phyloP scores from a whole-genome alignment of 1,139 yeast species.

The Candida dubliniensis region DNA sequence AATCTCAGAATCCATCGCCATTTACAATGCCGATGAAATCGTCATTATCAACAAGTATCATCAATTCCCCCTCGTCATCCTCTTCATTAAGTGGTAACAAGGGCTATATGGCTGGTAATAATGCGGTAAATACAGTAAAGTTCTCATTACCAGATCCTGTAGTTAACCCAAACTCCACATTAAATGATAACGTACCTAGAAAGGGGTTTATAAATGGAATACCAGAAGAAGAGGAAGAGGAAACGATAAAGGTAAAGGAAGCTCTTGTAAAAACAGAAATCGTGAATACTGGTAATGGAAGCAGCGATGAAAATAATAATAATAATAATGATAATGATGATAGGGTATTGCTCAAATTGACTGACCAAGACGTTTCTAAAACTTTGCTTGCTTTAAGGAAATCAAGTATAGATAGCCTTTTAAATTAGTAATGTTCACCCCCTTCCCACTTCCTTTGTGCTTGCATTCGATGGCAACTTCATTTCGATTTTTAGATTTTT shows the following conservation, averaged over 20 bases:
- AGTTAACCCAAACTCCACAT: slow-evolving; percentile 17
- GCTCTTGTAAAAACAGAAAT: no score
- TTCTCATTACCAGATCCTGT: slow-evolving; percentile 48
- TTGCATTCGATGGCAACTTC: no score
- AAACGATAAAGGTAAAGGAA: background rate
- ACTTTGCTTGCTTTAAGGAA: slow-evolving; percentile 45
- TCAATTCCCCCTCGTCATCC: slow-evolving; percentile 1
- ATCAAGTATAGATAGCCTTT: slow-evolving; percentile 43
- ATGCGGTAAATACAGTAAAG: slow-evolving; percentile 9
- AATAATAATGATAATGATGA: slow-evolving; percentile 6
- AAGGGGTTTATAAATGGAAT: slow-evolving; percentile 26
- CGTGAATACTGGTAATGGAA: no score
- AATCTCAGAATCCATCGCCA: slow-evolving; percentile 26
- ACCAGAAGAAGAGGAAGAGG: slow-evolving; percentile 19
- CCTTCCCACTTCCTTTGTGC: background rate
- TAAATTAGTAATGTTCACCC: slow-evolving; percentile 27
- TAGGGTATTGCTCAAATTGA: slow-evolving; percentile 11
- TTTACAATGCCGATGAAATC: slow-evolving; percentile 24
- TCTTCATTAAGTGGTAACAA: slow-evolving; percentile 7
- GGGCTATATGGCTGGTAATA: slow-evolving; percentile 4
- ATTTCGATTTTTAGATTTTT: background rate
- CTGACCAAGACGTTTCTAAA: slow-evolving; percentile 41
- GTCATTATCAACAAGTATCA: slow-evolving; percentile 7
- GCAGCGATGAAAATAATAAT: background rate
- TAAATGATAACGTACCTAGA: slow-evolving; percentile 23